phyloP scores from a whole-genome alignment of 106 monocot species.

The Iris macrosiphon region DNA sequence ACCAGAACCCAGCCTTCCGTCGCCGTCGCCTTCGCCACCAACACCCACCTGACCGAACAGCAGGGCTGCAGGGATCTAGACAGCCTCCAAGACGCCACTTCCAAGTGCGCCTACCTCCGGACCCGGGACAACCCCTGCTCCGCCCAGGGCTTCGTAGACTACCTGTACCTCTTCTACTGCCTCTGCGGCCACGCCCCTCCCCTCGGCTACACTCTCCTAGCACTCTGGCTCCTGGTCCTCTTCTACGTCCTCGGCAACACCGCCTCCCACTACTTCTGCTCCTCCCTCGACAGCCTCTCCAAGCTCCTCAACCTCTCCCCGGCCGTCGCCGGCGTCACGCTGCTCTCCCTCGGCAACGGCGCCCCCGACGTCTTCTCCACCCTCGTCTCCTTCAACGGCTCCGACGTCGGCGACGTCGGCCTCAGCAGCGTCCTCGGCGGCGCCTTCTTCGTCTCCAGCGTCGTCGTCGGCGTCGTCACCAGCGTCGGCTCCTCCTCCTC shows the following conservation, averaged over 20 bases:
- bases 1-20: not conserved
- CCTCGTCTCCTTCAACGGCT: slow-evolving; percentile 20
- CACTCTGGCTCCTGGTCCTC: slow-evolving; percentile 28
- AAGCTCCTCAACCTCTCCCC: slow-evolving; percentile 24
- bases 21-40: not conserved
- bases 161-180: slow-evolving; percentile 41
- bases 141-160: slow-evolving; percentile 34
- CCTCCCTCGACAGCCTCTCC: slow-evolving; percentile 32
- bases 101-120: slow-evolving; percentile 12
- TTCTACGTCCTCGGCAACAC: slow-evolving; percentile 44
- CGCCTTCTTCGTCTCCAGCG: slow-evolving; percentile 48
- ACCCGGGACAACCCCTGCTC: not conserved
- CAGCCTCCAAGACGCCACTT: no score
- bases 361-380: slow-evolving; percentile 32
- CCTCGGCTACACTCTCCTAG: slow-evolving; percentile 23
- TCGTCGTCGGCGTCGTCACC: slow-evolving; percentile 20
- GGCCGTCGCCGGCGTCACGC: slow-evolving; percentile 30
- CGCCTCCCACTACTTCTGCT: slow-evolving; percentile 42
- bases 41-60: not conserved
- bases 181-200: slow-evolving; percentile 6
- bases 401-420: slow-evolving; percentile 20
- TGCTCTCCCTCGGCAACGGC: slow-evolving; percentile 40
- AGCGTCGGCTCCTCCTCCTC: slow-evolving; percentile 3
- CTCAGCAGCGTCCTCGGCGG: slow-evolving; percentile 55
- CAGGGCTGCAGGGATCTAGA: not conserved